Evolutionary conservation across 1,284 basidiomycete species (phyloP).

Genomic region (Neonothopanus nambi): DNA sequence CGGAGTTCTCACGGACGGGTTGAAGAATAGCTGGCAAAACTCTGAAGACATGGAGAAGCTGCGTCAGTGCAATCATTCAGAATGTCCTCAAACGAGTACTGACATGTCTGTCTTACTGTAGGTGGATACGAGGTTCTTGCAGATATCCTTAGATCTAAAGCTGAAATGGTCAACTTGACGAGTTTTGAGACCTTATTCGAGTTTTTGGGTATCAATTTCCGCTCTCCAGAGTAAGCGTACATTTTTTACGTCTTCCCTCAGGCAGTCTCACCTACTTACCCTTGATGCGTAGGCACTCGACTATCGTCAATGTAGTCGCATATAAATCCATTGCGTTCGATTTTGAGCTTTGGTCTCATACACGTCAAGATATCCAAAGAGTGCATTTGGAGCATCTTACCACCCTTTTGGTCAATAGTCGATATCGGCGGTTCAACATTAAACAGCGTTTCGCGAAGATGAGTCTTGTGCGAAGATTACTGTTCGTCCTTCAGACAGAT

Average conservation of each 20-base stretch:
- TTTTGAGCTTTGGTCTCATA: slow-evolving; percentile 86
- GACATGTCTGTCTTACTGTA: slow-evolving; percentile 27
- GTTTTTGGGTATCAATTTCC: slow-evolving; percentile 83
- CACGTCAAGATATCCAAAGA: slow-evolving; percentile 67
- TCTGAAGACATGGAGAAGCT: slow-evolving; percentile 90
- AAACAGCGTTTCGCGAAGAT: slow-evolving; percentile 70
- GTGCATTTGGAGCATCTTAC: slow-evolving; percentile 82
- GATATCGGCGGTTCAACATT: slow-evolving; percentile 73
- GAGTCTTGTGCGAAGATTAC: slow-evolving; percentile 71
- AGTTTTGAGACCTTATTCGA: slow-evolving; percentile 80
- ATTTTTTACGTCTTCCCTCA: not conserved
- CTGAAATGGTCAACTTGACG: slow-evolving; percentile 73
- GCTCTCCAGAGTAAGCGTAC: slow-evolving; percentile 67
- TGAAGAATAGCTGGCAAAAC: slow-evolving; percentile 87
- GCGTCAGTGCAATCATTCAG: slow-evolving; percentile 45
- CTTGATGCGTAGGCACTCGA: slow-evolving; percentile 61
- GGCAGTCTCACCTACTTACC: slow-evolving; percentile 12
- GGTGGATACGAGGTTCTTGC: slow-evolving; percentile 89
- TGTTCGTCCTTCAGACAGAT: slow-evolving; percentile 80
- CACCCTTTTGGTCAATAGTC: slow-evolving; percentile 70
- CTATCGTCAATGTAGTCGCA: slow-evolving; percentile 79
- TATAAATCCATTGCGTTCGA: slow-evolving; percentile 86
- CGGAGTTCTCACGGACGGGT: slow-evolving; percentile 72
- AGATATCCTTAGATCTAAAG: slow-evolving; percentile 73
- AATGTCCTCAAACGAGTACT: not conserved